A percentile compares a stretch with the other conserved stretches of the same genome.
phyloP scores from a whole-genome alignment of 2,329 filamentous ascomycete species.

The Phaeoacremonium minimum region DNA sequence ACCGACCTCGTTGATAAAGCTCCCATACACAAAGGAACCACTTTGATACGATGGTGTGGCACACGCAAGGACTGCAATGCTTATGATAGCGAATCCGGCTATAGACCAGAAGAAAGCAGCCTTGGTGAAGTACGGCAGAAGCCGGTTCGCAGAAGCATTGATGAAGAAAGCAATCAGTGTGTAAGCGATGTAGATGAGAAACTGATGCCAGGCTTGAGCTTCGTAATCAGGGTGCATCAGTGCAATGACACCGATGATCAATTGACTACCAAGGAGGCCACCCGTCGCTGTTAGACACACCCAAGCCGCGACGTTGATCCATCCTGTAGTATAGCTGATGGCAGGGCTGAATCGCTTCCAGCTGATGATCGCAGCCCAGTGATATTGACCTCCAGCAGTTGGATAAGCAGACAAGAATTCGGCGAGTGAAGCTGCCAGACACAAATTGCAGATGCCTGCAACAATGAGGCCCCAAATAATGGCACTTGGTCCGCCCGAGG shows the following conservation, averaged over 20 bases:
- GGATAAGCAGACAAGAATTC: slow-evolving; percentile 67
- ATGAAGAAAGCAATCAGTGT: slow-evolving; percentile 56
- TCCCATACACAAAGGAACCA: slow-evolving; percentile 60
- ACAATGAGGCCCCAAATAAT: slow-evolving; percentile 69
- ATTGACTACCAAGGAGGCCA: slow-evolving; percentile 61
- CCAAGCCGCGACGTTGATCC: slow-evolving; percentile 72
- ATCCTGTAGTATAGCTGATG: slow-evolving; percentile 67
- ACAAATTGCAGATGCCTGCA: slow-evolving; percentile 65
- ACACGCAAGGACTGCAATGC: slow-evolving; percentile 63
- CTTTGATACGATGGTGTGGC: slow-evolving; percentile 61
- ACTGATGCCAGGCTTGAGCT: slow-evolving; percentile 64
- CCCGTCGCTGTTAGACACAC: slow-evolving; percentile 65
- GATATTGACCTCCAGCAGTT: slow-evolving; percentile 60
- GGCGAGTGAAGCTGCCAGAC: slow-evolving; percentile 63
- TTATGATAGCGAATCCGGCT: slow-evolving; percentile 64
- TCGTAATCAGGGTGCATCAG: slow-evolving; percentile 56
- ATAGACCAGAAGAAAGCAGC: slow-evolving; percentile 69
- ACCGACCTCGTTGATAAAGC: slow-evolving; percentile 64
- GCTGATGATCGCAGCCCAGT: slow-evolving; percentile 65
- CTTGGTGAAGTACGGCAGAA: slow-evolving; percentile 64
- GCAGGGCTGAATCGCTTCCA: slow-evolving; percentile 57
- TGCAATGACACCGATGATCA: slow-evolving; percentile 61
- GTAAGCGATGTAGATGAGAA: slow-evolving; percentile 66
- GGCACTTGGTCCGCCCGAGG: slow-evolving; percentile 63
- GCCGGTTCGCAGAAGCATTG: slow-evolving; percentile 59